A percentile compares a stretch with the other conserved stretches of the same genome.
Conservation (phyloP, 352 stramenopile species). For the Phytopythium aichiense region DNA sequence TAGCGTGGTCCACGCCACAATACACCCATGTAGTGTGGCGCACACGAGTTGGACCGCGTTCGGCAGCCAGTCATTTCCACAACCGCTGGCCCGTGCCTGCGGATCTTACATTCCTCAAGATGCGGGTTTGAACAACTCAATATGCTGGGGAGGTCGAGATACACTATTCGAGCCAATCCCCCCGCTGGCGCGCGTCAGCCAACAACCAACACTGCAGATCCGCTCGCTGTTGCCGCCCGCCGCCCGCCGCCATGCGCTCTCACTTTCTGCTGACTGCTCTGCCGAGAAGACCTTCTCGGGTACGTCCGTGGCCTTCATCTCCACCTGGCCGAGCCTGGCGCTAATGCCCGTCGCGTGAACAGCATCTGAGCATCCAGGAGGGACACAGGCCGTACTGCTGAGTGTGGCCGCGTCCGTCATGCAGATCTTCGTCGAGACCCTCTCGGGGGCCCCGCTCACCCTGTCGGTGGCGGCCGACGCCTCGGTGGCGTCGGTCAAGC, state of each 20-base stretch:
- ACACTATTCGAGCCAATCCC: not conserved
- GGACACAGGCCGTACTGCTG: conserved; percentile 24
- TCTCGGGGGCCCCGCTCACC: conserved; percentile 79
- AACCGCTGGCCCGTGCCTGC: not conserved
- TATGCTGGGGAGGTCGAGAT: not conserved
- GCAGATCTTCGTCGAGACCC: conserved; percentile 94
- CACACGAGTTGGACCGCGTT: not conserved
- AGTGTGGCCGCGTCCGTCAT: conserved; percentile 61
- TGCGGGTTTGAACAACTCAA: not conserved
- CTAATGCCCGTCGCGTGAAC: conserved; percentile 2
- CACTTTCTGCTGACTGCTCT: conserved; percentile 94
- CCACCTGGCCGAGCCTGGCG: not conserved
- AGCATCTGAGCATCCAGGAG: conserved; percentile 93
- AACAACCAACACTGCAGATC: not conserved
- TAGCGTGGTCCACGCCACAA: not conserved
- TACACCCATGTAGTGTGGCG: not conserved
- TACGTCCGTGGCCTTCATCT: conserved; percentile 18
- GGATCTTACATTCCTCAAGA: not conserved
- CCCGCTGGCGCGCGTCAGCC: not conserved
- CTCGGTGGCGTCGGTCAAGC: conserved; percentile 90
- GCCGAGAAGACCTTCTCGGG: conserved; percentile 77
- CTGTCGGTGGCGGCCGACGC: conserved; percentile 79
- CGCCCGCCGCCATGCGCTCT: conserved; percentile 16
- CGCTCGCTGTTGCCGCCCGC: not conserved
- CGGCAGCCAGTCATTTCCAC: conserved; percentile 3